Evolutionary conservation across 176 grass and related monocot species (phyloP).

Genomic region (Zea mays): Zm-B73-REFERENCE-NAM-5.0 NC_050096.1:37624501-37625000

Average conservation of each 20-base stretch:
- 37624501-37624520: conserved; percentile 10
- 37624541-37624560: conserved; percentile 8
- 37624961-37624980: too few species aligned
- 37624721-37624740: background rate
- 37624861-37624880: background rate
- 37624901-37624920: background rate
- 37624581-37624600: conserved; percentile 11
- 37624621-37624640: background rate
- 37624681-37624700: conserved; percentile 26
- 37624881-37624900: too few species aligned
- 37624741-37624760: background rate
- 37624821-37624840: background rate
- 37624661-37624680: background rate
- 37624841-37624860: background rate
- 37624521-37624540: conserved; percentile 20
- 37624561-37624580: background rate
- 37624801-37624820: background rate
- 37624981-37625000: too few species aligned
- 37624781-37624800: conserved; percentile 4
- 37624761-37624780: background rate
- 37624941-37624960: too few species aligned
- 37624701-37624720: conserved; percentile 36
- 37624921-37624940: too few species aligned
- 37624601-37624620: background rate
- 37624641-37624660: background rate